A percentile compares a stretch with the other conserved stretches of the same genome.
Evolutionary conservation across 345 rosid genomes (phyloP).

Genomic region (Eutrema heterophyllum): DNA sequence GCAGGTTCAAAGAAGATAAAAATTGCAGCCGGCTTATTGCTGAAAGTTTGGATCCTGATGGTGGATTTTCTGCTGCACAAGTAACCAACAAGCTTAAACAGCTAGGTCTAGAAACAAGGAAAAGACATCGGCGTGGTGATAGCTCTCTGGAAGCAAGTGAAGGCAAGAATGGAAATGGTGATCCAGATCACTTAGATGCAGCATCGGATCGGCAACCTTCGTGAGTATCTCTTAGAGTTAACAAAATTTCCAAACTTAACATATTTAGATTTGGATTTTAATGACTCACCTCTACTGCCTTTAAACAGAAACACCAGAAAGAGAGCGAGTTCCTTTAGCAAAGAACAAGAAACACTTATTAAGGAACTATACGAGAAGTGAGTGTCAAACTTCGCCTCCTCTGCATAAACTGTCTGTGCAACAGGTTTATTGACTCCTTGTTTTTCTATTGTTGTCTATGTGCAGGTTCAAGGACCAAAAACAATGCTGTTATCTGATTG

Average conservation of each 20-base stretch:
- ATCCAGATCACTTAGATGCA: constrained; percentile 35
- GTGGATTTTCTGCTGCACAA: constrained; percentile 72
- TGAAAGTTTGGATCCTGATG: constrained; percentile 62
- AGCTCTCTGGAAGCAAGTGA: constrained; percentile 25
- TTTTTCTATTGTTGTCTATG: neutral
- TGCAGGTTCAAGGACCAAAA: constrained; percentile 72
- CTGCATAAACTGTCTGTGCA: neutral
- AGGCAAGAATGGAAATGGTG: constrained; percentile 31
- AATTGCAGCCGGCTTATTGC: constrained; percentile 58
- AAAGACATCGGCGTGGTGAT: constrained; percentile 41
- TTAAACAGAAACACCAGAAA: constrained; percentile 62
- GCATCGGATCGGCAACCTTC: constrained; percentile 35
- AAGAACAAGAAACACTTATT: constrained; percentile 73
- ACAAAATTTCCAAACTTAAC: neutral
- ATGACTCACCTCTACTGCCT: constrained; percentile 10
- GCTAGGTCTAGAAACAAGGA: constrained; percentile 60
- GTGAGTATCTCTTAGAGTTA: constrained; percentile 42
- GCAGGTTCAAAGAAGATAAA: constrained; percentile 67
- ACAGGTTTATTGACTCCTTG: neutral
- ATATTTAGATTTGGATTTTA: constrained; percentile 14
- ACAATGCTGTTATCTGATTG: constrained; percentile 74
- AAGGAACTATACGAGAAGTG: constrained; percentile 73
- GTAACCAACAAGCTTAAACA: constrained; percentile 86
- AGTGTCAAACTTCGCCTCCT: constrained; percentile 32
- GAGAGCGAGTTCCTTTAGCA: constrained; percentile 58